Conservation (phyloP, 441 rosid genomes). For the Gossypium aridum region DNA sequence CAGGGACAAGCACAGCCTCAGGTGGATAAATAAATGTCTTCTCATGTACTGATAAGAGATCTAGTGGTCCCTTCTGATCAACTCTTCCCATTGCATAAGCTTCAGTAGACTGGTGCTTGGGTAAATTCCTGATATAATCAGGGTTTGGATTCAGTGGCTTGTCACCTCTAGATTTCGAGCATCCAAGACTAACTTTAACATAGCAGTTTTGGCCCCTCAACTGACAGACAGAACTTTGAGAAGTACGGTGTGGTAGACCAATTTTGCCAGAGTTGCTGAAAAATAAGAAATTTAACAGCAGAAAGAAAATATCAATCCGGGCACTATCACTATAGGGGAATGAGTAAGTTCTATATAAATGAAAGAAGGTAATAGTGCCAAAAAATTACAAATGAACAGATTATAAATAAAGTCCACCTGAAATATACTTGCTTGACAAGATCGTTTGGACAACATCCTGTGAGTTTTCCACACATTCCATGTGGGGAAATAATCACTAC, state of each 20-base stretch:
- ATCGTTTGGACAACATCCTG: slow-evolving; percentile 90
- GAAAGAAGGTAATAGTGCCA: neutral
- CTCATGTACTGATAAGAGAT: slow-evolving; percentile 37
- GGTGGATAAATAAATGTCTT: slow-evolving; percentile 85
- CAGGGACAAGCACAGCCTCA: slow-evolving; percentile 93
- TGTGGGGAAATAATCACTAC: slow-evolving; percentile 96
- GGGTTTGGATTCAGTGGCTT: slow-evolving; percentile 41
- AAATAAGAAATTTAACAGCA: slow-evolving; percentile 16
- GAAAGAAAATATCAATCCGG: slow-evolving; percentile 20
- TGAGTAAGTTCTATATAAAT: neutral
- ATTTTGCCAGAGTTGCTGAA: slow-evolving; percentile 62
- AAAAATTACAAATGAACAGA: neutral
- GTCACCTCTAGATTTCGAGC: slow-evolving; percentile 46
- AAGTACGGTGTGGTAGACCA: slow-evolving; percentile 65
- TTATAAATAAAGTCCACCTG: slow-evolving; percentile 37
- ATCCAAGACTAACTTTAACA: slow-evolving; percentile 88
- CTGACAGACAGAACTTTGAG: slow-evolving; percentile 56
- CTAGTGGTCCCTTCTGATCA: slow-evolving; percentile 50
- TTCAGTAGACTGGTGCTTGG: slow-evolving; percentile 59
- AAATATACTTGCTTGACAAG: slow-evolving; percentile 94
- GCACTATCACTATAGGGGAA: neutral
- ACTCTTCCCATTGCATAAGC: slow-evolving; percentile 50
- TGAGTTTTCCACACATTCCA: slow-evolving; percentile 94
- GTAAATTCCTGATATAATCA: slow-evolving; percentile 36
- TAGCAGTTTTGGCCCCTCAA: slow-evolving; percentile 67